Conservation (phyloP, 2,329 filamentous ascomycete species). For the Fusarium acutatum region DNA sequence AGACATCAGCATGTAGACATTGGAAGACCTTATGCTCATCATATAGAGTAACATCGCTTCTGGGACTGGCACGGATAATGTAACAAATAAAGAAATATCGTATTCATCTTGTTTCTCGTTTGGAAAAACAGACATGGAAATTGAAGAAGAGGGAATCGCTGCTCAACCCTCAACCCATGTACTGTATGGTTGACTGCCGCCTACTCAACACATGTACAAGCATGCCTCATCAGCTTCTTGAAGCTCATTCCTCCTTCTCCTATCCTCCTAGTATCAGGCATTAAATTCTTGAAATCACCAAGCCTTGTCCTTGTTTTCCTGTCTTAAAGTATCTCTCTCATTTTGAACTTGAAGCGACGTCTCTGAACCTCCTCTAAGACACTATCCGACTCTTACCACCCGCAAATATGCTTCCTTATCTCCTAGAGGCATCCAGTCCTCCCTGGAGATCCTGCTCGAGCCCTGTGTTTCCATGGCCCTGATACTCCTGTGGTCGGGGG, state of each 20-base stretch:
- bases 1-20: neutral
- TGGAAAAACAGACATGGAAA: conserved; percentile 23
- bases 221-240: conserved; percentile 6
- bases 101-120: conserved; percentile 39
- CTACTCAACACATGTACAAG: conserved; percentile 1
- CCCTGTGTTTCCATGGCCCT: conserved; percentile 53
- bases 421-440: conserved; percentile 49
- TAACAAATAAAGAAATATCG: conserved; percentile 34
- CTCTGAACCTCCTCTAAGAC: conserved; percentile 5
- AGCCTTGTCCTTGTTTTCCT: conserved; percentile 1
- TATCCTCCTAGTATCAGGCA: conserved; percentile 10
- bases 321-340: neutral
- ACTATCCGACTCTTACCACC: neutral
- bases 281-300: conserved; percentile 26
- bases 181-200: no score
- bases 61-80: neutral
- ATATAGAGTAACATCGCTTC: neutral
- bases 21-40: neutral
- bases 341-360: conserved; percentile 7
- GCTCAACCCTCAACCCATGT: conserved; percentile 11
- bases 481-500: conserved; percentile 67
- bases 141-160: conserved; percentile 16
- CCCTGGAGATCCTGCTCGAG: conserved; percentile 69
- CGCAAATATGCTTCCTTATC: conserved; percentile 39
- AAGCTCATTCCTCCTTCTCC: neutral